Percentiles rank a stretch among this genome's conserved stretches.
These are phyloP conservation scores for Rhynchosporium secalis DNA, from an alignment of 2,329 filamentous ascomycete species.

Conservation along the genomic window DNA sequence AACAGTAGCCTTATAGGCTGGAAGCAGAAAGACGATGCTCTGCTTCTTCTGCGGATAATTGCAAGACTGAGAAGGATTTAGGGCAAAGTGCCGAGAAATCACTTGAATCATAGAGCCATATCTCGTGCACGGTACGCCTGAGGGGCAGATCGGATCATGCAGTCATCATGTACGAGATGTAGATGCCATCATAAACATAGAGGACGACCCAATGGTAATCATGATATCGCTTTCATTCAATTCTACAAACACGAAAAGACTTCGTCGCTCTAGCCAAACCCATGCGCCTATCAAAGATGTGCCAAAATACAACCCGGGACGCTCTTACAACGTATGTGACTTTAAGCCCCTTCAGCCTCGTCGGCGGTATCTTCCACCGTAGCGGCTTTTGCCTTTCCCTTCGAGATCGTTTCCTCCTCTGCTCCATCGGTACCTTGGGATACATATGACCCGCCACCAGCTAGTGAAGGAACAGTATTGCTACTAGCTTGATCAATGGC, in stretches of 20 bases:
- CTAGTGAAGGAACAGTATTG: conserved; percentile 16
- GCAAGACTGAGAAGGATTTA: no score
- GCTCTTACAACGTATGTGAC: no score
- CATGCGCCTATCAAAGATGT: conserved; percentile 11
- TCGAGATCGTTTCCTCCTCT: conserved; percentile 23
- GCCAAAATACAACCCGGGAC: conserved; percentile 4
- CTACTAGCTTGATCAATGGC: neutral
- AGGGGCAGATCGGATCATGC: neutral
- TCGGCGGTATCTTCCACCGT: conserved; percentile 50
- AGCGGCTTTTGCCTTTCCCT: conserved; percentile 47
- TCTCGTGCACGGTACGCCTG: no score
- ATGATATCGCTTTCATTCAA: neutral
- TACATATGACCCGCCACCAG: conserved; percentile 14
- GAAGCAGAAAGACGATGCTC: no score
- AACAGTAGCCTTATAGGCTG: no score
- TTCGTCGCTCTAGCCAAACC: neutral
- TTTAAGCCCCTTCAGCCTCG: conserved; percentile 38
- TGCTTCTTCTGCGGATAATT: no score
- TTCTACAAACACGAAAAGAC: neutral
- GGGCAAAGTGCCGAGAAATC: no score
- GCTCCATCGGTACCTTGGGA: conserved; percentile 18
- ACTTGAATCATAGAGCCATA: no score
- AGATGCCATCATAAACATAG: neutral
- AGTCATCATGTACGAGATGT: conserved; percentile 6
- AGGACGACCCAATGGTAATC: neutral